Percentiles rank a stretch among this genome's conserved stretches.
These are phyloP conservation scores for Cyberlindnera galapagoensis DNA, from an alignment of 805 yeast species.

Conservation along the genomic window DNA sequence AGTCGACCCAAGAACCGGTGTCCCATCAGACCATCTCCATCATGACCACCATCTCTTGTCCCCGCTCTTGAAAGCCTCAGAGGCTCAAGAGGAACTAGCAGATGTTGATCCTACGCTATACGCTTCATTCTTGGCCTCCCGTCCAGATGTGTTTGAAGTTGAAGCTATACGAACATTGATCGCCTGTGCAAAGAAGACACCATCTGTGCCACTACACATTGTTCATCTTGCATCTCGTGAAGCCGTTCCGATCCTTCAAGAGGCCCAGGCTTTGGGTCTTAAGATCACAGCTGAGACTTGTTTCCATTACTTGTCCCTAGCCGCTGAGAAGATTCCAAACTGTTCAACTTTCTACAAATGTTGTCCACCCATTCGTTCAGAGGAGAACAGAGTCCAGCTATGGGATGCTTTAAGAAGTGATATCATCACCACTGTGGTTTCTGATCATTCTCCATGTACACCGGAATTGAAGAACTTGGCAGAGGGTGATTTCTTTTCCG, in stretches of 20 bases:
- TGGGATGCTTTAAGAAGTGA: conserved; percentile 73
- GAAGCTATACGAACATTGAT: conserved; percentile 75
- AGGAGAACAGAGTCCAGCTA: conserved; percentile 59
- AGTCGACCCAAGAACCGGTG: conserved; percentile 52
- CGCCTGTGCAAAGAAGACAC: conserved; percentile 48
- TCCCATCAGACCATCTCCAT: conserved; percentile 27
- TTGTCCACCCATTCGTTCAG: conserved; percentile 88
- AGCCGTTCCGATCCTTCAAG: conserved; percentile 65
- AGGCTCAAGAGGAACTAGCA: conserved; percentile 33
- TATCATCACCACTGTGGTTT: conserved; percentile 76
- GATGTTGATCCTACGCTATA: conserved; percentile 23
- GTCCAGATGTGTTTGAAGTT: conserved; percentile 86
- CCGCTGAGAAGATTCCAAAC: conserved; percentile 71
- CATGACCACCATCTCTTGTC: conserved; percentile 24
- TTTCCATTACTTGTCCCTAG: conserved; percentile 79
- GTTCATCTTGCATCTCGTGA: conserved; percentile 86
- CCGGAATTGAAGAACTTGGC: conserved; percentile 80
- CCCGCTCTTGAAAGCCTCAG: conserved; percentile 39
- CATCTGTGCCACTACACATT: conserved; percentile 69
- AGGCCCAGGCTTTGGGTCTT: conserved; percentile 52
- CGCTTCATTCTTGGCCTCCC: conserved; percentile 42
- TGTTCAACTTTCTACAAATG: conserved; percentile 84
- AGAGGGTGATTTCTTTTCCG: conserved; percentile 80
- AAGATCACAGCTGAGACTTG: conserved; percentile 89
- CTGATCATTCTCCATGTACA: conserved; percentile 95